A percentile compares a stretch with the other conserved stretches of the same genome.
phyloP scores from a whole-genome alignment of 2,329 filamentous ascomycete species.

The Aspergillus glaucus region DNA sequence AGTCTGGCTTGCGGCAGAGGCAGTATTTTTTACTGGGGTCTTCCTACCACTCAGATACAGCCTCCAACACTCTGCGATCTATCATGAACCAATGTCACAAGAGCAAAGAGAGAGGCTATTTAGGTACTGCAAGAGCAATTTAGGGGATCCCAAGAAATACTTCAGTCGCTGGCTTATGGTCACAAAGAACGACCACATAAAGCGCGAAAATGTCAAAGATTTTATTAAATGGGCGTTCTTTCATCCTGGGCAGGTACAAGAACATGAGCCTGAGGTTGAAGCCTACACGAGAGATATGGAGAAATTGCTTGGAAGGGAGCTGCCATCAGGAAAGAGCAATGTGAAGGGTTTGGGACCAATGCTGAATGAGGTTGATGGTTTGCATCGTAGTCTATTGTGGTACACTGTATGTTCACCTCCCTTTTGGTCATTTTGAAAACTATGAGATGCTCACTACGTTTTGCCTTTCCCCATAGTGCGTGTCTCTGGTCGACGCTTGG shows the following conservation, averaged over 20 bases:
- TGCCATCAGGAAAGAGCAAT: conserved; percentile 51
- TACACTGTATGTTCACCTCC: conserved; percentile 6
- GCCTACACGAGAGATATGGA: conserved; percentile 52
- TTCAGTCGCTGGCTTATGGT: conserved; percentile 62
- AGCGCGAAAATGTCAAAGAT: conserved; percentile 61
- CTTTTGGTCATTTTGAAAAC: not conserved
- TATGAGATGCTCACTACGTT: not conserved
- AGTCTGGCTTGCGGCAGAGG: conserved; percentile 45
- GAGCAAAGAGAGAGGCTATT: conserved; percentile 52
- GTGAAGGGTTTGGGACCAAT: conserved; percentile 58
- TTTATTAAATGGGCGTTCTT: conserved; percentile 65
- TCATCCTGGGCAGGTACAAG: conserved; percentile 10
- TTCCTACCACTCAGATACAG: conserved; percentile 48
- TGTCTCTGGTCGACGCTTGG: conserved; percentile 7
- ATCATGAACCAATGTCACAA: conserved; percentile 42
- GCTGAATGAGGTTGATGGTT: conserved; percentile 56
- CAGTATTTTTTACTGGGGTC: conserved; percentile 48
- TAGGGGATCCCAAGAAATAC: conserved; percentile 44
- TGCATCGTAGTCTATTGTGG: conserved; percentile 37
- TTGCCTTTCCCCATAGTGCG: conserved; percentile 3
- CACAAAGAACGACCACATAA: conserved; percentile 51
- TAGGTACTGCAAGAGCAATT: conserved; percentile 48
- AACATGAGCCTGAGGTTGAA: conserved; percentile 50
- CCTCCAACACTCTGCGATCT: conserved; percentile 47
- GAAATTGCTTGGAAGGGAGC: conserved; percentile 42